Conservation (phyloP, 495 filamentous ascomycete genomes). For the Lepidopterella palustris region DNA sequence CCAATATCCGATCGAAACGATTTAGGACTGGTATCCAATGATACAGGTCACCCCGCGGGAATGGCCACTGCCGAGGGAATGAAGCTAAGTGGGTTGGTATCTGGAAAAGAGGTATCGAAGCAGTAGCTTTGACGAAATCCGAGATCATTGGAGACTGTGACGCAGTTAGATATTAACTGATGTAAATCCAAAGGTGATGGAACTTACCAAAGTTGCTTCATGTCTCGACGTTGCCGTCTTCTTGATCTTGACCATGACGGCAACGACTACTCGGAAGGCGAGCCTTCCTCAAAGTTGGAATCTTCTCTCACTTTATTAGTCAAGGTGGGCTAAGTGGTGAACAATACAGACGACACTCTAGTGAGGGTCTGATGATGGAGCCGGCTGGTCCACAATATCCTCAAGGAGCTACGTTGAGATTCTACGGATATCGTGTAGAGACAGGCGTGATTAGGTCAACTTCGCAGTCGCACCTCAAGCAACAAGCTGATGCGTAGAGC, state of each 20-base stretch:
- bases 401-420: not conserved
- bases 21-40: conserved; percentile 97
- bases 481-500: not conserved
- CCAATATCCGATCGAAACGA: conserved; percentile 84
- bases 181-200: not conserved
- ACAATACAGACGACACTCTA: not conserved
- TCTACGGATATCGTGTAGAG: not conserved
- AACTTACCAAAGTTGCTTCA: conserved; percentile 83
- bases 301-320: not conserved
- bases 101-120: conserved; percentile 62
- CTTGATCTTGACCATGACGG: conserved; percentile 87
- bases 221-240: conserved; percentile 90
- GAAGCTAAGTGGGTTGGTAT: conserved; percentile 68
- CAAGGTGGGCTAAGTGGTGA: not conserved
- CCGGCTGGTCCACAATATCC: not conserved
- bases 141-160: conserved; percentile 77
- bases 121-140: conserved; percentile 64
- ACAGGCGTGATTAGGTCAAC: not conserved
- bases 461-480: not conserved
- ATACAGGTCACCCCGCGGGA: conserved; percentile 94
- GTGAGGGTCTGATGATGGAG: not conserved
- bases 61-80: conserved; percentile 87
- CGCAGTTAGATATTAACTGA: conserved; percentile 25
- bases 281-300: conserved; percentile 17
- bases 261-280: conserved; percentile 18